Base-by-base conservation (phyloP, 805 yeast genomes). In the Isabelozyma heimii region DNA sequence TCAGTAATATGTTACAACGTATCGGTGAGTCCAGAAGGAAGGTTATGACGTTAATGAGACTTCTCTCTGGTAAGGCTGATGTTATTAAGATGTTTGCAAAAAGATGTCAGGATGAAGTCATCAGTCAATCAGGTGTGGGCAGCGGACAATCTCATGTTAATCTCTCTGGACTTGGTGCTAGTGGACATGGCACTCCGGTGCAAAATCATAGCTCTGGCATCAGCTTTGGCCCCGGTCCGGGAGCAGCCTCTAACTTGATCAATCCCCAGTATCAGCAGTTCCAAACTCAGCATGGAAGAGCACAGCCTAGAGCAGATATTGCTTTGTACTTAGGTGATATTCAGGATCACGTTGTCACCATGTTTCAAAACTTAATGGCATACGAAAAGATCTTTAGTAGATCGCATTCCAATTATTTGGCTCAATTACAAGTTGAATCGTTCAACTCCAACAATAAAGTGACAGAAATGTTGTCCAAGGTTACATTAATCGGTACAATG, bases 71-170 rank as follows among this genome's bases (percentile, higher is more conserved):
- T 54, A 92, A 92, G 65, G 97, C 97, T 0, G 98, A 92, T 66
- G 98, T 92, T 47, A 89, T 92, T 60, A 87, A 88, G 58, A 91
- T 91, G 95, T 90, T 92, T 73, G 94, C 97, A 37, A 92, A 92
- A 66, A 79, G 98, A 59, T 91, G 97, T 67, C 91, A 87, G 60
- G 97, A 91, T 69, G 84, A 81, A 51, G 79, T 73, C 4, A 52
- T 54, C 5, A 47, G 24, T 24, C 26, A 42, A 44, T 20, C 49
- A 44, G 15, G 40, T 20, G n/a, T 16, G 38, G 50, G 49, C 40
- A 41, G 30, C 20, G 28, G 40, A 14, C 47, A 42, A 33, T 49
- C 65, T 5, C 52, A 56, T 27, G 52, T 52, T 5, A 60, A 59
- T 41, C 50, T 56, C 37, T 44, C 54, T 5, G 60, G 57, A 4